Evolutionary conservation across 768 basidiomycete genomes (phyloP), one percentile per base, ranked within the genome.

Genomic region (Rhizopogon rudus): DNA sequence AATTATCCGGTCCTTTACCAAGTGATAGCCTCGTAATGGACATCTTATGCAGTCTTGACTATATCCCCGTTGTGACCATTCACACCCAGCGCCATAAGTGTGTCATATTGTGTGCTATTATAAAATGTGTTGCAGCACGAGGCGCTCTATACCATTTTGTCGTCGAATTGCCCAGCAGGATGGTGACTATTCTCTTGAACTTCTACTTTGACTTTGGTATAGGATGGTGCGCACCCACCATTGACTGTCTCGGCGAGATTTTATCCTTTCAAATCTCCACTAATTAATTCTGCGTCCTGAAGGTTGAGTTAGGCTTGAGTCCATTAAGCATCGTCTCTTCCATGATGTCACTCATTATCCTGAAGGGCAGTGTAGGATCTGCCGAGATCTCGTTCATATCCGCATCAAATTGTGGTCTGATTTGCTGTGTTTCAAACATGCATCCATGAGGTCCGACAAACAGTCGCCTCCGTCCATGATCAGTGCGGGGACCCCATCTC

Each of bases 1-100:
- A 77, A 79, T 96, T 70, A 91, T 96, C 71, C 86, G 91, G 59
- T 83, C 85, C 44, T 92, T 96, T 73, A 87, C 91, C 61, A 93
- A 92, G 72, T 94, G 79, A 61, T 66, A 53, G 57, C 44, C 39
- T 49, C 48, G 44, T 52, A 53, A 50, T 57, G 52, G 39, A 56
- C 22, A 41, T 53, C 41, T 44, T 40, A 29, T 53, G 44, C 35
- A 17, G 7, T 48, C 16, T 41, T 41, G 48, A 37, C 48, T 49
- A 39, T 49, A 49, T 37, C 14, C 14, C 9, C 9, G 7, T 22
- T 48, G 31, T 13, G 17, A 20, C 17, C 31, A 37, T 22, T 14
- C 14, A 20, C 33, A 48, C 20, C 35, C 46, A 33, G 20, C 14
- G 17, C 31, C 22, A 25, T 25, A 25, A 25, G 25, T 33, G 31